These are phyloP conservation scores for Chimonanthus salicifolius DNA, from an alignment of 164 flowering plant species.

Conservation along the genomic window DNA sequence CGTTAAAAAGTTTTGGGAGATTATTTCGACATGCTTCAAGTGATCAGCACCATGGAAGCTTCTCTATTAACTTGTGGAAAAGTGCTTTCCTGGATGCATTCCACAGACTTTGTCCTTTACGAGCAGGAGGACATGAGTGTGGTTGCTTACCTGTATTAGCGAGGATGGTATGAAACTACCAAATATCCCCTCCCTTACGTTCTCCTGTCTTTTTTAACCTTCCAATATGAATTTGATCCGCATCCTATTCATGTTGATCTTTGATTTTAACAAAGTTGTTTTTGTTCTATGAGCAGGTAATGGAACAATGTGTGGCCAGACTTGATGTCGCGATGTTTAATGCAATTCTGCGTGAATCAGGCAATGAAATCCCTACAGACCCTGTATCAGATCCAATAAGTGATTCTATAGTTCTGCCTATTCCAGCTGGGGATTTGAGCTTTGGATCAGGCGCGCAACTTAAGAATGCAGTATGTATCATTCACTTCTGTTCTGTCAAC, in stretches of 20 bases:
- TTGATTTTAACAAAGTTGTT: neutral
- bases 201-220: neutral
- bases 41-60: constrained; percentile 77
- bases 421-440: constrained; percentile 96
- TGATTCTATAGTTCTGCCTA: constrained; percentile 88
- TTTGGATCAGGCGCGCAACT: constrained; percentile 99
- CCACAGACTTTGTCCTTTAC: constrained; percentile 87
- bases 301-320: constrained; percentile 88
- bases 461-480: constrained; percentile 74
- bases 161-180: constrained; percentile 52
- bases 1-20: constrained; percentile 33
- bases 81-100: constrained; percentile 85
- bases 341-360: constrained; percentile 97
- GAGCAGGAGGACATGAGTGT: constrained; percentile 89
- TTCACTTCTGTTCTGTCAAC: neutral
- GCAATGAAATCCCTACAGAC: constrained; percentile 91
- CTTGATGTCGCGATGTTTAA: constrained; percentile 99
- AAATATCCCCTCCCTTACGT: neutral
- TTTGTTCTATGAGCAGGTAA: constrained; percentile 46
- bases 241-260: constrained; percentile 2
- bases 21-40: constrained; percentile 65
- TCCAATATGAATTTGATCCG: neutral
- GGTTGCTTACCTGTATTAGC: constrained; percentile 94
- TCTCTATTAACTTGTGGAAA: constrained; percentile 80
- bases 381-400: constrained; percentile 97